phyloP scores from a whole-genome alignment of 176 grass and related monocot genomes.

The Carex cristatella region DNA sequence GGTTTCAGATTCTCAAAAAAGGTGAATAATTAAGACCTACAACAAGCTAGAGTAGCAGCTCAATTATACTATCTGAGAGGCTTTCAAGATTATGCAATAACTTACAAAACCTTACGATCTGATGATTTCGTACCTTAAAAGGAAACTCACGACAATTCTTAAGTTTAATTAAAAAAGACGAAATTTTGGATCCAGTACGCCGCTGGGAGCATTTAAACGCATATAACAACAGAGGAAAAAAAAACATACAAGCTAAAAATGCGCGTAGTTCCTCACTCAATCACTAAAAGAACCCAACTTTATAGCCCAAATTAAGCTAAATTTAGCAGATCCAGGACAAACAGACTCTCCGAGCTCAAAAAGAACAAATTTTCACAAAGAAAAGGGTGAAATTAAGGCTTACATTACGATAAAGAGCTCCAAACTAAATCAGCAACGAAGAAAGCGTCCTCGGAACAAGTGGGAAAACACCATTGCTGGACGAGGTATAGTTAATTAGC shows the following conservation, averaged over 20 bases:
- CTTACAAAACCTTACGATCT: conserved; percentile 8
- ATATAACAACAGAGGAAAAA: neutral
- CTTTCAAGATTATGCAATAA: neutral
- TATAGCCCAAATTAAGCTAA: neutral
- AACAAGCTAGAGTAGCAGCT: conserved; percentile 2
- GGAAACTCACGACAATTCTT: neutral
- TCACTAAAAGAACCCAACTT: conserved; percentile 11
- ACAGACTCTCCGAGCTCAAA: neutral
- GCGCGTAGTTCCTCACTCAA: neutral
- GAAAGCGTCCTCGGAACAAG: neutral
- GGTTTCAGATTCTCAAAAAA: conserved; percentile 7
- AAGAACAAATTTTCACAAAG: neutral
- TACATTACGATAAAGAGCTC: conserved; percentile 3
- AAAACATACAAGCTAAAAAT: conserved; percentile 10
- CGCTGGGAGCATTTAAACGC: neutral
- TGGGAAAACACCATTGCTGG: conserved; percentile 5
- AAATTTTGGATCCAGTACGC: conserved; percentile 12
- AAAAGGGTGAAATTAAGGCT: neutral
- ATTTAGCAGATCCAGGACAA: conserved; percentile 9
- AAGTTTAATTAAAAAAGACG: neutral
- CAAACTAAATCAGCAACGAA: conserved; percentile 1
- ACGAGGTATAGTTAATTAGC: neutral
- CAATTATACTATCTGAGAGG: neutral
- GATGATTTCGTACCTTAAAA: neutral
- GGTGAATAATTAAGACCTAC: neutral